Percentiles rank a stretch among this genome's conserved stretches.
phyloP scores from a whole-genome alignment of 1,284 basidiomycete genomes.

The Sanguinoderma infundibulare region DNA sequence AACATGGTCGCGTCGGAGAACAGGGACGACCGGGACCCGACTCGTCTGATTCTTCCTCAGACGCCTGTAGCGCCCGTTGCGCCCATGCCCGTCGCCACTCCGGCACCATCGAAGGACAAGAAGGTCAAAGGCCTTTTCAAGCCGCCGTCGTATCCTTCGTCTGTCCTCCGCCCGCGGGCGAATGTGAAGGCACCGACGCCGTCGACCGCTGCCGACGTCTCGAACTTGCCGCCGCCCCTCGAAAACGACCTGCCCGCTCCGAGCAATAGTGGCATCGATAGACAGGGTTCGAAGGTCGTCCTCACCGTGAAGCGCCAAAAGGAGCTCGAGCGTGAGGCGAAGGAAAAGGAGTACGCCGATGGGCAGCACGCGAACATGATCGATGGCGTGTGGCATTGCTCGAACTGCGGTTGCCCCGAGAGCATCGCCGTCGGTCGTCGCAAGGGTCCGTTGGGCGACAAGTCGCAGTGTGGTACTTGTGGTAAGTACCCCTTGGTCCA shows the following conservation, averaged over 20 bases:
- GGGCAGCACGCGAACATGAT: constrained; percentile 83
- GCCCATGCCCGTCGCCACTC: constrained; percentile 26
- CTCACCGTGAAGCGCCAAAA: constrained; percentile 65
- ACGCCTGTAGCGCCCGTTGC: constrained; percentile 45
- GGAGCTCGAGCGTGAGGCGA: constrained; percentile 78
- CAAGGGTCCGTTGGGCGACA: constrained; percentile 90
- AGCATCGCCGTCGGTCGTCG: constrained; percentile 81
- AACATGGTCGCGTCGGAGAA: constrained; percentile 87
- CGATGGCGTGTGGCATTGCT: constrained; percentile 90
- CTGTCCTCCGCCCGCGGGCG: constrained; percentile 64
- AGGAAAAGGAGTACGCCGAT: constrained; percentile 80
- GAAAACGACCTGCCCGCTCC: constrained; percentile 59
- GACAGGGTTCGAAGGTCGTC: constrained; percentile 48
- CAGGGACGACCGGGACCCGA: constrained; percentile 40
- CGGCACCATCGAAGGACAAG: constrained; percentile 54
- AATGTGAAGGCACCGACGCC: constrained; percentile 57
- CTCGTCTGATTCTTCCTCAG: constrained; percentile 52
- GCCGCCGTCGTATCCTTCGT: constrained; percentile 59
- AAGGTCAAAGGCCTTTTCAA: constrained; percentile 76
- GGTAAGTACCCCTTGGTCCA: constrained; percentile 57
- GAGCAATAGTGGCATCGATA: constrained; percentile 44
- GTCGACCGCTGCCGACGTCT: constrained; percentile 68
- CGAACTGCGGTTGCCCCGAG: constrained; percentile 90
- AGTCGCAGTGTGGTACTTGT: constrained; percentile 90
- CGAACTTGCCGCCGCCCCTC: constrained; percentile 56